Base-by-base conservation (phyloP, 179 eudicot species). In the Beta lomatogona region DNA sequence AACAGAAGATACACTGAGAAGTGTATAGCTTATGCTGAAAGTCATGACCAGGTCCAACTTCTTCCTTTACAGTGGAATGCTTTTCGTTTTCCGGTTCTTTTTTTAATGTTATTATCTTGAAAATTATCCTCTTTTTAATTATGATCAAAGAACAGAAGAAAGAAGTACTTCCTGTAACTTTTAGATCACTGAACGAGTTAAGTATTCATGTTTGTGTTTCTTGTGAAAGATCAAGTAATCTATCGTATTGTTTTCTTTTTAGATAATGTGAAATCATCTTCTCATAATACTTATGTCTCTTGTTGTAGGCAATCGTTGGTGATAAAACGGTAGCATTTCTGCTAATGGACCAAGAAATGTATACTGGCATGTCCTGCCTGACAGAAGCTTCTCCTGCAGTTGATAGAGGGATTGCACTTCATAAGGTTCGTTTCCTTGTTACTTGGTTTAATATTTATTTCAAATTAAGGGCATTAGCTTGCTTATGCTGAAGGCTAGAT, bases 311-410 rank as follows among this genome's bases (percentile, higher is more conserved):
- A 79, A 92, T 97, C 81, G 99, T 97, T 41, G 99, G 99, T 71
- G 99, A 94, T 85, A 97, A 94, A 81, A 94, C 99, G 9, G 82
- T 94, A 70, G 94, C 99, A 53, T 97, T 93, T 86, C 76, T 89
- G 44, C 90, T 97, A 3, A 97, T 97, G 99, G 99, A 92, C 87
- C 87, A 88, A 85, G 99, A 94, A 86, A 97, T 97, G 97, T 97
- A 97, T 86, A 82, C 91, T 57, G 94, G 95, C 82, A 97, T 97
- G 99, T 93, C 99, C 66, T 88, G 91, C 84, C 84, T 94, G 88
- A 87, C 81, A 31, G 93, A 90, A 69, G 88, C 92, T 77, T 91
- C 97, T 83, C 98, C 93, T 5, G 82, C 71, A 70, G 81, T 97
- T 80, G 98, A 94, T 55, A 93, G 99, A 77, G 99, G 99, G 79